Evolutionary conservation across 2,329 filamentous ascomycete genomes (phyloP), one percentile per base, ranked within the genome.

Genomic region (Tolypocladium inflatum): DNA sequence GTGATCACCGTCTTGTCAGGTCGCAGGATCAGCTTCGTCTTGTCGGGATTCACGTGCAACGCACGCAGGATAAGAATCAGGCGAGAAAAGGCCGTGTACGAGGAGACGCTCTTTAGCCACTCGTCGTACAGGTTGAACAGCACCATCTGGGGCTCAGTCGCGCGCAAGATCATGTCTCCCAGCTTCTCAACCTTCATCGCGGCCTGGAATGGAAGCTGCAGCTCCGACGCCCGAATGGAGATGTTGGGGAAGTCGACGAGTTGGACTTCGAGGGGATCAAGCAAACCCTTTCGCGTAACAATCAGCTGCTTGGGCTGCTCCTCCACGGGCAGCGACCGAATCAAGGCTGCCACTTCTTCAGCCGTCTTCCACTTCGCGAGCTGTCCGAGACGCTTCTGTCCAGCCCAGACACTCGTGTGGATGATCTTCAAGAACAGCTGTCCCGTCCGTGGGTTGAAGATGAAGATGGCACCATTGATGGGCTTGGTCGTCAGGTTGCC

Each of bases 101-200:
- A 97, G 0, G 94, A 97, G 61, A 99, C 96, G 19, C 89, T 93
- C 85, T 97, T 97, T 62, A 97, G 77, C 94, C 94, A 99, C 73
- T 99, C 94, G 67, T 99, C 94, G 68, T 97, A 99, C 43, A 99
- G 79, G 70, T 99, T 99, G 83, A 97, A 99, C 10, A 99, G 82
- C 56, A 99, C 94, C 94, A 99, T 99, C 76, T 99, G 94, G n/a
- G 94, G 94, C 71, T 97, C 94, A 0, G 94, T 99, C 2, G 94
- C 95, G 65, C 92, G 88, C 52, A 99, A 78, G 67, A 99, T 99
- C 93, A 99, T 97, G 76, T 99, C 95, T 64, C 93, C 95, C 52
- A 99, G 83, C 75, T 99, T 99, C 76, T 99, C 94, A 2, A 99
- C 92, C 81, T 99, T 99, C 93, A 99, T 99, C 0, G 95, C 95